phyloP scores from a whole-genome alignment of 2,329 filamentous ascomycete genomes.

The Pseudogymnoascus sp. region DNA sequence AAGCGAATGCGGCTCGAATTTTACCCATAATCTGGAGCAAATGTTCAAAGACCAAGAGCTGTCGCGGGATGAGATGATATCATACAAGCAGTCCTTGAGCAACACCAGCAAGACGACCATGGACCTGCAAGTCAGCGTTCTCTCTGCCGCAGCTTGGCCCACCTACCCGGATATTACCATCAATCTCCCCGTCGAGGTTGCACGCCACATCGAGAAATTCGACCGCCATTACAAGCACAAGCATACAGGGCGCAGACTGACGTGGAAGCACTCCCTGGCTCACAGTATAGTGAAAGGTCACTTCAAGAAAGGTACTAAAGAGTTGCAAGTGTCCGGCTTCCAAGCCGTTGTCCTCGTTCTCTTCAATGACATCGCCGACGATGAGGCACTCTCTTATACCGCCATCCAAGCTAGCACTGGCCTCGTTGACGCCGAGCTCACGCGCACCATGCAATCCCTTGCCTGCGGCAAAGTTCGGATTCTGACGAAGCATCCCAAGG shows the following conservation, averaged over 20 bases:
- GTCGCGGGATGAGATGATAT: conserved; percentile 83
- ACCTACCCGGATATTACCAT: conserved; percentile 64
- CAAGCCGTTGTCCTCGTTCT: conserved; percentile 85
- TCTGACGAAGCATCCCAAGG: conserved; percentile 75
- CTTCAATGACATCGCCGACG: conserved; percentile 64
- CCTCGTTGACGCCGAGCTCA: conserved; percentile 68
- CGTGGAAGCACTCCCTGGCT: conserved; percentile 89
- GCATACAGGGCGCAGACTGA: conserved; percentile 76
- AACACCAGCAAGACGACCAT: conserved; percentile 47
- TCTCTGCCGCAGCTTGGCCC: conserved; percentile 91
- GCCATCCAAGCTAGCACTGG: conserved; percentile 69
- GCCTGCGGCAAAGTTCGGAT: conserved; percentile 85
- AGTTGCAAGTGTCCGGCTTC: conserved; percentile 83
- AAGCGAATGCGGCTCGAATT: conserved; percentile 84
- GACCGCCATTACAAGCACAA: conserved; percentile 81
- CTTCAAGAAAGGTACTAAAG: conserved; percentile 74
- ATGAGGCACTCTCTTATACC: conserved; percentile 61
- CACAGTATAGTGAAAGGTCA: conserved; percentile 77
- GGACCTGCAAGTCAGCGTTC: conserved; percentile 76
- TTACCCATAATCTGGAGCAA: conserved; percentile 94
- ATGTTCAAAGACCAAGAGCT: conserved; percentile 99
- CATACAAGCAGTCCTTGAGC: conserved; percentile 61
- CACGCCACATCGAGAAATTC: conserved; percentile 70
- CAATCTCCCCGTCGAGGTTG: conserved; percentile 66
- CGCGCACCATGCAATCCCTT: conserved; percentile 86